phyloP scores from a whole-genome alignment of 768 basidiomycete species.

The Serendipita sp. region DNA sequence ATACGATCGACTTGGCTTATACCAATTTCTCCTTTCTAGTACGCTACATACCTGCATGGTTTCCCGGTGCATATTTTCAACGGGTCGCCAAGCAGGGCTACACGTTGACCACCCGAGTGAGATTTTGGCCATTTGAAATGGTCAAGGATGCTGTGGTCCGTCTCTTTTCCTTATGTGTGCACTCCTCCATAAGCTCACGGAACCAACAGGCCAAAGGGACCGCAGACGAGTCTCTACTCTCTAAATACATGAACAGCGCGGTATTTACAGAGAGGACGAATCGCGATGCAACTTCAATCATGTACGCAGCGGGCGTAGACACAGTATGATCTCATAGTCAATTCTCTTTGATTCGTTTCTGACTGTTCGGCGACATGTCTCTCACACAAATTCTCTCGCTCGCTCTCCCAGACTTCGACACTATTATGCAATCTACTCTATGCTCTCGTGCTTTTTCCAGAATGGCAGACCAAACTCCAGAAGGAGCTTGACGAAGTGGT shows the following conservation, averaged over 20 bases:
- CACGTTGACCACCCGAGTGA: background rate
- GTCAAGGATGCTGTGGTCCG: background rate
- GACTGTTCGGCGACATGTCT: too few relatives aligned
- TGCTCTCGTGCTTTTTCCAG: constrained; percentile 18
- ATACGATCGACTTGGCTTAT: background rate
- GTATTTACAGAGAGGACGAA: background rate
- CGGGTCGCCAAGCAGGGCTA: constrained; percentile 17
- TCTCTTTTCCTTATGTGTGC: background rate
- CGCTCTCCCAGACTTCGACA: constrained; percentile 11
- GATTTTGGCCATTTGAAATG: background rate
- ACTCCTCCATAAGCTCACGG: background rate
- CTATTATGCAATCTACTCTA: constrained; percentile 10
- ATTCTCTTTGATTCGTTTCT: too few relatives aligned
- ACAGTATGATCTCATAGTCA: background rate
- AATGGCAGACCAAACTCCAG: constrained; percentile 19
- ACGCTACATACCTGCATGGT: constrained; percentile 44
- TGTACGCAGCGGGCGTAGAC: background rate
- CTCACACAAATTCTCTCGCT: too few relatives aligned
- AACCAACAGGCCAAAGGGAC: background rate
- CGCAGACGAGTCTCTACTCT: background rate
- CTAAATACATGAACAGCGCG: background rate
- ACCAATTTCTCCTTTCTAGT: constrained; percentile 12
- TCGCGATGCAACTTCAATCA: background rate
- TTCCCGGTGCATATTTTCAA: constrained; percentile 54
- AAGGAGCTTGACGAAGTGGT: constrained; percentile 25